These are phyloP conservation scores for Tricholoma matsutake DNA, from an alignment of 768 basidiomycete species.

Conservation along the genomic window DNA sequence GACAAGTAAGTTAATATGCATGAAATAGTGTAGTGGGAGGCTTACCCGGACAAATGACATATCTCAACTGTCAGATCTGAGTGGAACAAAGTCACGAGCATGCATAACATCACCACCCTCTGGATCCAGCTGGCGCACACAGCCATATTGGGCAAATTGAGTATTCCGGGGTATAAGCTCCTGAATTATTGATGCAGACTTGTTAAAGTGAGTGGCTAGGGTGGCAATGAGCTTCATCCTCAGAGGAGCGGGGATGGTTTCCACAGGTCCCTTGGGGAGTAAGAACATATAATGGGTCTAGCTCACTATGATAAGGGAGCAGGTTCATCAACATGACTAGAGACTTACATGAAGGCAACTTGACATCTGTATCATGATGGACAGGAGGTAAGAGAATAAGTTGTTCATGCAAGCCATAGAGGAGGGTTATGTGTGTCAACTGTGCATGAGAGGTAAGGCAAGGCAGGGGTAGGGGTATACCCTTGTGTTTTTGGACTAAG, in stretches of 20 bases:
- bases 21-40: not conserved
- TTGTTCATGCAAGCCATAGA: slow-evolving; percentile 21
- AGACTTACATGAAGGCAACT: slow-evolving; percentile 11
- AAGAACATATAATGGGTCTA: not conserved
- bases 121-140: slow-evolving; percentile 19
- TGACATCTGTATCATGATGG: not conserved
- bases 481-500: too few species aligned
- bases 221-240: not conserved
- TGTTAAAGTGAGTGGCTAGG: not conserved
- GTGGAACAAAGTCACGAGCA: slow-evolving; percentile 7
- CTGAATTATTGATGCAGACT: not conserved
- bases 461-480: too few species aligned
- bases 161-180: not conserved
- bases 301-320: not conserved
- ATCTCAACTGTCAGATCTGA: slow-evolving; percentile 23
- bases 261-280: not conserved
- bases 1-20: not conserved
- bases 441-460: slow-evolving; percentile 28
- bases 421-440: slow-evolving; percentile 26
- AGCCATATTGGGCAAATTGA: slow-evolving; percentile 22
- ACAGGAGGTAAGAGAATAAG: slow-evolving; percentile 15
- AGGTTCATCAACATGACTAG: not conserved
- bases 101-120: slow-evolving; percentile 30
- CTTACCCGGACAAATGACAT: slow-evolving; percentile 32
- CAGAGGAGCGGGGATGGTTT: not conserved